Base-by-base conservation (phyloP, 345 rosid species). In the Populus nigra region DNA sequence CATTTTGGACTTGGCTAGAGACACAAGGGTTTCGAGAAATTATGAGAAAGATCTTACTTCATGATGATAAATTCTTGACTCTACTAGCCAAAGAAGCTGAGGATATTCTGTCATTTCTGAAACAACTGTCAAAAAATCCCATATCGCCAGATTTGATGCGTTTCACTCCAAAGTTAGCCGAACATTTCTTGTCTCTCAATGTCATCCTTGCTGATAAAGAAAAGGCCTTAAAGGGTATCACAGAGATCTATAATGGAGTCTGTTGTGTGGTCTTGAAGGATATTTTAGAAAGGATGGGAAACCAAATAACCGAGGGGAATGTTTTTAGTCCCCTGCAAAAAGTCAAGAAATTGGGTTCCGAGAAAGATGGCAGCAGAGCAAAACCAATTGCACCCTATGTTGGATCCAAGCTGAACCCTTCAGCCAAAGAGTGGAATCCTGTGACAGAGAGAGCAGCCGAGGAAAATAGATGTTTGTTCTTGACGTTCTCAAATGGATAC, bases 401-500 rank as follows among this genome's bases (percentile, higher is more conserved):
- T 36, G n/a, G 23, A 22, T 72, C 43, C 10, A 69, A 35, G 23
- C 53, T 83, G 59, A 77, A 79, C 72, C 85, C 88, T 63, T 43
- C 2, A 20, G 88, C 88, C 1, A 73, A 47, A 17, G 85, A 72
- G 47, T 86, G 85, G 86, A 65, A 72, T 69, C 80, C 82, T 20
- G 9, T 1, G 7, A 18, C 1, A 0, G 68, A 82, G 7, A 55
- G 76, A 61, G 78, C 80, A 3, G 65, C 77, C 3, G 87, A 79
- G 76, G 82, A 76, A 10, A 73, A 65, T 29, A 41, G 86, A 41
- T 79, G 87, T 73, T 55, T 84, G 62, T 86, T 81, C 74, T 29
- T 86, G 17, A 86, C 87, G 3, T 86, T 86, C 73, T 84, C 85
- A 2, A 83, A 83, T 38, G 88, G 86, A 20, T 70, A 70, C 41